These are phyloP conservation scores for Dendrobium officinale DNA, from an alignment of 106 monocot species.

Conservation along the genomic window DNA sequence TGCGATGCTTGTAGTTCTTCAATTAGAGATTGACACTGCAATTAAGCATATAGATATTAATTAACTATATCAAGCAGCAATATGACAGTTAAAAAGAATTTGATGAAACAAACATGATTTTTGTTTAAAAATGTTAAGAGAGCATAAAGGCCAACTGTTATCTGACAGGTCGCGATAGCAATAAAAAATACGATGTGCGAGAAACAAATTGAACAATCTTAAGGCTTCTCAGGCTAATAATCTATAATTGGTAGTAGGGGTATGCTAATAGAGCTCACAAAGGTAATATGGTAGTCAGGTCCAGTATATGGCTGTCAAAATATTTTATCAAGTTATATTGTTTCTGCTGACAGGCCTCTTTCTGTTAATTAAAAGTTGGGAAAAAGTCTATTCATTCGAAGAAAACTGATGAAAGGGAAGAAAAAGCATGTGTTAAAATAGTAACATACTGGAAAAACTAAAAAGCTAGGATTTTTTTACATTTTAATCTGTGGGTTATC, in stretches of 20 bases:
- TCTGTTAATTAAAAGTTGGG: too few species aligned
- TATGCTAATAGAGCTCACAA: neutral
- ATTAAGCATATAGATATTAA: constrained; percentile 5
- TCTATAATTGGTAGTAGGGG: neutral
- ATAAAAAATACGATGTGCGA: neutral
- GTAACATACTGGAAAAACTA: too few species aligned
- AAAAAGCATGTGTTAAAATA: too few species aligned
- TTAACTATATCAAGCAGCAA: neutral
- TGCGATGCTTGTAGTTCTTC: constrained; percentile 91
- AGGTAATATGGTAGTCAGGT: neutral
- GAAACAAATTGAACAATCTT: neutral
- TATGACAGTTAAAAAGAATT: neutral
- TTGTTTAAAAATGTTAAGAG: neutral
- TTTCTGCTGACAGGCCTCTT: neutral
- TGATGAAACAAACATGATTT: neutral
- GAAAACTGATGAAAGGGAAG: too few species aligned
- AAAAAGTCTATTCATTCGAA: neutral
- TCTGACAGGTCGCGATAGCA: neutral
- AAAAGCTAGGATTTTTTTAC: too few species aligned
- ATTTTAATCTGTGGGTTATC: too few species aligned
- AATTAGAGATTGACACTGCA: constrained; percentile 81
- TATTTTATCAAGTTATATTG: neutral
- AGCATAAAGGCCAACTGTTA: neutral
- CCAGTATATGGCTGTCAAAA: neutral
- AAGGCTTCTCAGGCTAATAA: neutral